phyloP scores from a whole-genome alignment of 129 eudicot genomes.

The Sambucus nigra region DNA sequence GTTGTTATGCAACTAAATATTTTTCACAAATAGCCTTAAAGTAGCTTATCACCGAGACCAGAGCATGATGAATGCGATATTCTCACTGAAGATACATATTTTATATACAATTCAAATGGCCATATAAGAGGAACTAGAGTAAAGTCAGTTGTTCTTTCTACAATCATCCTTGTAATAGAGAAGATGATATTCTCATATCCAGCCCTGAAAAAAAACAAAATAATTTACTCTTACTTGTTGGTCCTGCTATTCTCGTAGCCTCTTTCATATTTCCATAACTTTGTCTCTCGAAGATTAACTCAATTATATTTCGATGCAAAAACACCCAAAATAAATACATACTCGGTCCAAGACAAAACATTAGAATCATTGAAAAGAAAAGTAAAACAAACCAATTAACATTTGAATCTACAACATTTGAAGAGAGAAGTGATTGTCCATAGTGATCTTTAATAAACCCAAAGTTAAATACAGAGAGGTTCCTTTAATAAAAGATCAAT shows the following conservation, averaged over 20 bases:
- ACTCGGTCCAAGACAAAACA: no score
- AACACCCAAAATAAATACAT: no score
- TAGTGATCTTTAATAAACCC: no score
- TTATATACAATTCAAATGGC: slow-evolving; percentile 14
- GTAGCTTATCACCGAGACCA: no score
- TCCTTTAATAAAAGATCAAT: no score
- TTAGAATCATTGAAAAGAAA: no score
- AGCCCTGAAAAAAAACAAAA: slow-evolving; percentile 27
- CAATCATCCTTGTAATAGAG: slow-evolving; percentile 28
- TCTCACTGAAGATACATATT: slow-evolving; percentile 24
- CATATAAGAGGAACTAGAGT: slow-evolving; percentile 39
- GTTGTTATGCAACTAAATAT: no score
- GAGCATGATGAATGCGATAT: slow-evolving; percentile 41
- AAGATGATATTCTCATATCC: slow-evolving; percentile 21
- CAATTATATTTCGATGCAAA: slow-evolving; percentile 62
- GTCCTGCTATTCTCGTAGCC: slow-evolving; percentile 89
- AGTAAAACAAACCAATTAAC: no score
- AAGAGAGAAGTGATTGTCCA: no score
- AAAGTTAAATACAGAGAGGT: no score
- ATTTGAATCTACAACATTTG: no score
- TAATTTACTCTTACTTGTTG: slow-evolving; percentile 62
- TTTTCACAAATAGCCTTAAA: no score
- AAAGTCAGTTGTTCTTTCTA: slow-evolving; percentile 80
- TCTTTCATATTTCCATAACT: slow-evolving; percentile 91
- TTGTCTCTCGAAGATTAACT: slow-evolving; percentile 72